Conservation (phyloP, 495 filamentous ascomycete genomes). For the Hypoxylon fuscum region DNA sequence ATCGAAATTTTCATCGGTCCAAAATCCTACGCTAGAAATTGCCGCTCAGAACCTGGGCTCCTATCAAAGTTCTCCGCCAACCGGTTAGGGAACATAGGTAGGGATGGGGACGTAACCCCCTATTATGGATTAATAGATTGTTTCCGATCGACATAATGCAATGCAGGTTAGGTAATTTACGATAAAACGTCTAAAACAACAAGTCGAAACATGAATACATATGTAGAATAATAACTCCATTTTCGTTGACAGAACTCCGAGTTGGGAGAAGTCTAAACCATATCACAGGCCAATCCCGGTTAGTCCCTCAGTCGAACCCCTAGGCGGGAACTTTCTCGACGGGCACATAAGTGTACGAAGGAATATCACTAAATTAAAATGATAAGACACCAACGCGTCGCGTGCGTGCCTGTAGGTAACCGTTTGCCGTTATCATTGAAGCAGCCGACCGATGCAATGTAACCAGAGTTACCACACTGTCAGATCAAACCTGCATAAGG, state of each 20-base stretch:
- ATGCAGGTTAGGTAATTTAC: too few relatives aligned
- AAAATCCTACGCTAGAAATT: slow-evolving; percentile 39
- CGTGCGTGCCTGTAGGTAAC: slow-evolving; percentile 1
- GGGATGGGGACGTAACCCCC: slow-evolving; percentile 2
- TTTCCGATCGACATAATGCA: not conserved
- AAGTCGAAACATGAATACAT: too few relatives aligned
- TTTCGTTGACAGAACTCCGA: too few relatives aligned
- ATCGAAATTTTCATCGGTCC: slow-evolving; percentile 26
- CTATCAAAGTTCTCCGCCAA: slow-evolving; percentile 16
- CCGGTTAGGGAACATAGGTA: too few relatives aligned
- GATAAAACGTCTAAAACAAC: too few relatives aligned
- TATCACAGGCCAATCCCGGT: not conserved
- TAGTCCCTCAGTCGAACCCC: slow-evolving; percentile 19
- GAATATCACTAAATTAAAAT: slow-evolving; percentile 7
- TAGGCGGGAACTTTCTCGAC: slow-evolving; percentile 18
- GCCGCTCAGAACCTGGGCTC: slow-evolving; percentile 9
- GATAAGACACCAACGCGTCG: slow-evolving; percentile 16
- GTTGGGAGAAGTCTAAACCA: too few relatives aligned
- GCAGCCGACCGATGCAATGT: slow-evolving; percentile 13
- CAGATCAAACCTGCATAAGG: slow-evolving; percentile 23
- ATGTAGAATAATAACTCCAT: too few relatives aligned
- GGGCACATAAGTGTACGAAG: too few relatives aligned
- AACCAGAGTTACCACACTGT: too few relatives aligned
- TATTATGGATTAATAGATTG: not conserved
- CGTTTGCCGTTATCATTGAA: not conserved